phyloP scores from a whole-genome alignment of 78 protist genomes.

The Dictyostelium brefeldianum region DNA sequence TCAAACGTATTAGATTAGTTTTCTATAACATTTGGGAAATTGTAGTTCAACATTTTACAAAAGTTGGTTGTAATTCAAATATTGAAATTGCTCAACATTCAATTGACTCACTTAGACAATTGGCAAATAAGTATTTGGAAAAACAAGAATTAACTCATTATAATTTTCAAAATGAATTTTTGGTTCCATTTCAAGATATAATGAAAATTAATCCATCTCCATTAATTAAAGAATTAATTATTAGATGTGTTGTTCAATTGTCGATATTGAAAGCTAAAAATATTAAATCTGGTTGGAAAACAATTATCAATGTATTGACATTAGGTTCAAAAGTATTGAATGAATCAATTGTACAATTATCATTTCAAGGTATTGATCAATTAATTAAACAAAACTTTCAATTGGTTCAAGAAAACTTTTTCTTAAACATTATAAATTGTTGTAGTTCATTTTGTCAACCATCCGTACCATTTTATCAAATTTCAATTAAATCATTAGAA shows the following conservation, averaged over 20 bases:
- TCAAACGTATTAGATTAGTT: slow-evolving; percentile 94
- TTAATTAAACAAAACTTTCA: slow-evolving; percentile 38
- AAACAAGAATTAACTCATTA: slow-evolving; percentile 93
- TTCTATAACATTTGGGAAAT: slow-evolving; percentile 94
- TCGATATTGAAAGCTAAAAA: slow-evolving; percentile 37
- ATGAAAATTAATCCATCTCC: slow-evolving; percentile 20
- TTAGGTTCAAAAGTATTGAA: slow-evolving; percentile 34
- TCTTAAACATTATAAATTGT: slow-evolving; percentile 85
- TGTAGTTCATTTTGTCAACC: slow-evolving; percentile 20
- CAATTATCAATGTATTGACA: slow-evolving; percentile 88
- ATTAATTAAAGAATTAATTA: slow-evolving; percentile 53
- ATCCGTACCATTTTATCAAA: slow-evolving; percentile 21
- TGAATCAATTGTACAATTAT: slow-evolving; percentile 70
- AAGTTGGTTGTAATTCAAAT: slow-evolving; percentile 88
- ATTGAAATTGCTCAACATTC: slow-evolving; percentile 91
- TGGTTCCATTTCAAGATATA: slow-evolving; percentile 96
- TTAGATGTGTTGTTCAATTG: slow-evolving; percentile 64
- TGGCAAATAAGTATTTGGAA: slow-evolving; percentile 96
- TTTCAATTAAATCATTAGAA: slow-evolving; percentile 9
- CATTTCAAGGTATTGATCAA: slow-evolving; percentile 75
- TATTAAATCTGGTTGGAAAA: slow-evolving; percentile 97
- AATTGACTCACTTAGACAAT: slow-evolving; percentile 97
- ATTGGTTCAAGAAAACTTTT: slow-evolving; percentile 76
- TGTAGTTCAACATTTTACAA: slow-evolving; percentile 58
- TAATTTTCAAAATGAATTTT: slow-evolving; percentile 97